phyloP scores from a whole-genome alignment of 345 rosid species.

The Garcia nutans region DNA sequence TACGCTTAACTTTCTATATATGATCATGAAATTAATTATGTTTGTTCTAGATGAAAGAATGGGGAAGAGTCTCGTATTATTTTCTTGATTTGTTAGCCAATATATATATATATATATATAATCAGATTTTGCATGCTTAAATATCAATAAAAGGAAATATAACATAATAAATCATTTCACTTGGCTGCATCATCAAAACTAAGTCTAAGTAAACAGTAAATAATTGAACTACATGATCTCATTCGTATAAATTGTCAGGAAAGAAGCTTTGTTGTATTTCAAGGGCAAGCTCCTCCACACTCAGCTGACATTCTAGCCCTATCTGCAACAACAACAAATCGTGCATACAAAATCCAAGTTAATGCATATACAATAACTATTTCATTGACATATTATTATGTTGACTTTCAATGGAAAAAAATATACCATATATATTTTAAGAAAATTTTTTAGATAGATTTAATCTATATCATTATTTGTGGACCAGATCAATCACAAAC shows the following conservation, averaged over 20 bases:
- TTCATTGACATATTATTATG: not conserved
- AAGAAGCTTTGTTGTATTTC: conserved; percentile 79
- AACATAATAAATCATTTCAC: not conserved
- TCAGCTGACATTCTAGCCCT: conserved; percentile 65
- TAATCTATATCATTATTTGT: no score
- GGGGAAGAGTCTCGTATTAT: no score
- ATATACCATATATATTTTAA: not conserved
- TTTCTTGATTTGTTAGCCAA: no score
- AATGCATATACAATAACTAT: not conserved
- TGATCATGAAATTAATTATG: no score
- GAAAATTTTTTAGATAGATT: no score
- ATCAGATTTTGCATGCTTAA: no score
- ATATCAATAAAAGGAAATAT: no score
- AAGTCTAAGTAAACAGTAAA: not conserved
- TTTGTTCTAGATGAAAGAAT: no score
- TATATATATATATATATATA: no score
- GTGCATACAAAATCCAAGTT: not conserved
- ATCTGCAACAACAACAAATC: conserved; percentile 24
- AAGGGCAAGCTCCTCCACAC: conserved; percentile 83
- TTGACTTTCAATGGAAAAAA: not conserved
- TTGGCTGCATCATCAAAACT: not conserved
- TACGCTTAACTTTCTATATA: no score
- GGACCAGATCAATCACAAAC: no score
- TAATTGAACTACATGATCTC: not conserved
- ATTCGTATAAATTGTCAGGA: conserved; percentile 9